Evolutionary conservation across 2,329 filamentous ascomycete species (phyloP).

Genomic region (Fusarium pseudoanthophilum): DNA sequence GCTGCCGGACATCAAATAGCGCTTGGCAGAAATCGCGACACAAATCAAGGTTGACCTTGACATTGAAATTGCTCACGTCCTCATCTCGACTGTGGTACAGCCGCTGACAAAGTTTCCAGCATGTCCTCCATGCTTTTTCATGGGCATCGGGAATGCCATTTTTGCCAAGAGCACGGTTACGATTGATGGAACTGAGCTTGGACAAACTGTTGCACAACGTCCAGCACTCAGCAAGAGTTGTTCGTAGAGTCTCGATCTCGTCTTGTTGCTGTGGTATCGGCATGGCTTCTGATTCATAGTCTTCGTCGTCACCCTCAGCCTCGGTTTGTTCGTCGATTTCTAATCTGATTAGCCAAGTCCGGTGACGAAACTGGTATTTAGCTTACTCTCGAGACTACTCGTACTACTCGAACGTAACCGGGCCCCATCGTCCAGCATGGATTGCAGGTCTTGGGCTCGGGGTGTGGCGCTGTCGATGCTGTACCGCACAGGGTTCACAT

Average conservation of each 20-base stretch:
- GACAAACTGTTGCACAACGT: constrained; percentile 92
- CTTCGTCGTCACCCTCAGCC: constrained; percentile 64
- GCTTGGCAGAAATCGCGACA: constrained; percentile 94
- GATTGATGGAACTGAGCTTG: constrained; percentile 84
- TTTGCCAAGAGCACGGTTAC: constrained; percentile 80
- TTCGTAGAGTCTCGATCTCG: constrained; percentile 75
- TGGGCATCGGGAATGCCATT: constrained; percentile 80
- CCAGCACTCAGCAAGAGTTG: constrained; percentile 89
- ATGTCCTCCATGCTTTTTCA: constrained; percentile 91
- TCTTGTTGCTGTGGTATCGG: constrained; percentile 60
- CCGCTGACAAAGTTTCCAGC: constrained; percentile 91
- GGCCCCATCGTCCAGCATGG: constrained; percentile 69
- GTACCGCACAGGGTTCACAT: constrained; percentile 73
- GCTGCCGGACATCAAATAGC: constrained; percentile 85
- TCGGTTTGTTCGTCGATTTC: constrained; percentile 68
- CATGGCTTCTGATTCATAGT: constrained; percentile 58
- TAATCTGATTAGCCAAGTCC: constrained; percentile 43
- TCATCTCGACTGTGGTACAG: constrained; percentile 86
- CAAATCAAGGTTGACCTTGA: constrained; percentile 81
- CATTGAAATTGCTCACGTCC: constrained; percentile 71
- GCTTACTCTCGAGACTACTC: constrained; percentile 81
- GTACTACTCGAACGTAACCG: constrained; percentile 72
- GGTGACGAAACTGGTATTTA: constrained; percentile 2
- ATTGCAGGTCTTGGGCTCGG: constrained; percentile 82
- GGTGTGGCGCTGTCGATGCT: constrained; percentile 79